These are phyloP conservation scores for Drechslerella dactyloides DNA, from an alignment of 2,329 filamentous ascomycete genomes.

Conservation along the genomic window DNA sequence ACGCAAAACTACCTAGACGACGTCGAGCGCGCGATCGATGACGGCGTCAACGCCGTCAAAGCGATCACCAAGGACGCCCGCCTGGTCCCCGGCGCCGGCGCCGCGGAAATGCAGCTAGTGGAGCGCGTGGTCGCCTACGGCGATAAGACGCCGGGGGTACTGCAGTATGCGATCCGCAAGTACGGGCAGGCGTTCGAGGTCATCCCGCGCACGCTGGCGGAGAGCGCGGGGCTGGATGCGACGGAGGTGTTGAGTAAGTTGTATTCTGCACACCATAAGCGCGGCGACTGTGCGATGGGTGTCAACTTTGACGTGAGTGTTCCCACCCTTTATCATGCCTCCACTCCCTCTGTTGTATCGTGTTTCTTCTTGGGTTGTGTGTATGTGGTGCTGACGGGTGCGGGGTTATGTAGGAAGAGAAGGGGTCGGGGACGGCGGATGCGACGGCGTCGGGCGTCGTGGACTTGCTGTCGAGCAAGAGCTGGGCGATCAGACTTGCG, in stretches of 20 bases:
- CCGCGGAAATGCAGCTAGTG: slow-evolving; percentile 90
- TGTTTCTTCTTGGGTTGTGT: too few relatives aligned
- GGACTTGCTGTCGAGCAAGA: slow-evolving; percentile 88
- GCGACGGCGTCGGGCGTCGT: slow-evolving; percentile 87
- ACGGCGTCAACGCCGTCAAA: slow-evolving; percentile 98
- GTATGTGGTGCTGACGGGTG: not conserved
- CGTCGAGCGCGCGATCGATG: slow-evolving; percentile 93
- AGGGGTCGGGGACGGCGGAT: slow-evolving; percentile 80
- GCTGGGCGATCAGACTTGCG: slow-evolving; percentile 95
- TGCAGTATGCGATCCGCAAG: slow-evolving; percentile 97
- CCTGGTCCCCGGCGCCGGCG: slow-evolving; percentile 90
- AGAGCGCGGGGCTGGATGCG: slow-evolving; percentile 92
- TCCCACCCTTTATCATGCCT: too few relatives aligned
- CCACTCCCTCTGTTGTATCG: too few relatives aligned
- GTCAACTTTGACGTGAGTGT: slow-evolving; percentile 81
- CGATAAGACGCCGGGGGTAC: slow-evolving; percentile 88
- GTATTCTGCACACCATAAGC: slow-evolving; percentile 90
- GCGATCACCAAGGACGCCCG: slow-evolving; percentile 92
- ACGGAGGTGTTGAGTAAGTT: slow-evolving; percentile 93
- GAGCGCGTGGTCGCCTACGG: slow-evolving; percentile 88
- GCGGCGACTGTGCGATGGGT: slow-evolving; percentile 85
- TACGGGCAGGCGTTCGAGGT: slow-evolving; percentile 98
- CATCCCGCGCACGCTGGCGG: slow-evolving; percentile 88
- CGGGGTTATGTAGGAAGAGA: slow-evolving; percentile 67
- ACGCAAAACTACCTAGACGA: slow-evolving; percentile 99